Base-by-base conservation (phyloP, 2,329 filamentous ascomycete species). In the Ascomycota sp. region DNA sequence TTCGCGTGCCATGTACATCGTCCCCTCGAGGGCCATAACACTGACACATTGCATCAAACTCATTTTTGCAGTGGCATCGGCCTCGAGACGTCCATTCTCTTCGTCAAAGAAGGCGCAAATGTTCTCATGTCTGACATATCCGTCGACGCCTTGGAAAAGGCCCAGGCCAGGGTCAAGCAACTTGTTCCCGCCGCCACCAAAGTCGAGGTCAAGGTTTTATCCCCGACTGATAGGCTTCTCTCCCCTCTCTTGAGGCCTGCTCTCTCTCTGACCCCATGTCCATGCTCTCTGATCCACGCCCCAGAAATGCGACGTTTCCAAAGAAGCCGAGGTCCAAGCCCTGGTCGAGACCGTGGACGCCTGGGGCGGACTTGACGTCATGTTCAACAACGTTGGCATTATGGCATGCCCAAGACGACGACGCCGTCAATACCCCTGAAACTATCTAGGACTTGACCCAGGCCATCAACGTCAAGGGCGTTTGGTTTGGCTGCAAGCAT, bases 301-400 rank as follows among this genome's bases (percentile, higher is more conserved):
- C 22, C 26, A 49, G 46, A 50, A 48, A 45, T 54, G 71, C 54
- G 83, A 94, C 47, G 85, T 94, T 32, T 83, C 80, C 50, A 85
- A 83, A 45, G 85, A 94, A 51, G 53, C 65, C 35, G 69, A 89
- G 33, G 72, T 94, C 21, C 58, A 82, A 45, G 69, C 72, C 32
- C 70, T 78, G 48, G 63, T 93, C 30, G 75, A 79, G 40, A 56
- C 66, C 8, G 57, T 86, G 33, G 85, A 94, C 52, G 48, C 68
- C 33, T 91, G 80, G 78, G 85, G 85, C 46, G 85, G 85, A 27
- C 56, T 89, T 3, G 85, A 94, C 50, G 63, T 93, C 47, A 80
- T 93, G 44, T 94, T 93, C 72, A 94, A 94, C 70, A 94, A 94
- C 52, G 85, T 85, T 17, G 85, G 85, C 32, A 94, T 94, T 53